Percentiles rank a stretch among this genome's conserved stretches.
phyloP scores from a whole-genome alignment of 1,284 basidiomycete species.

The Trametes sp. region DNA sequence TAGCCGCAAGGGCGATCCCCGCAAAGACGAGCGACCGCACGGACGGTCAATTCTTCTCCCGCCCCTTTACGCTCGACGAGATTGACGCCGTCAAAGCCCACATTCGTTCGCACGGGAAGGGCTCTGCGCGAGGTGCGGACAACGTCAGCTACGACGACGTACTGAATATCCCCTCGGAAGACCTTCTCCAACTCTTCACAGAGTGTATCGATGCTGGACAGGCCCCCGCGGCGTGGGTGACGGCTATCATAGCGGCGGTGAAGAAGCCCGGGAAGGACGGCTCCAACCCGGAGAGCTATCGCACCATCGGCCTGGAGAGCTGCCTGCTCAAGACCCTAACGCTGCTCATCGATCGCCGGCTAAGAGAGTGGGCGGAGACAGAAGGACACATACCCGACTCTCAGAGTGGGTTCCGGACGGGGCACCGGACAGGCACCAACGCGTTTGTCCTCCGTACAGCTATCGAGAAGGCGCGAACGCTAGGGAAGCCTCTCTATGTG shows the following conservation, averaged over 20 bases:
- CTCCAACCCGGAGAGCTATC: conserved; percentile 36
- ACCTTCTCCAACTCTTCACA: conserved; percentile 29
- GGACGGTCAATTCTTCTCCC: conserved; percentile 23
- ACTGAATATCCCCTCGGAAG: conserved; percentile 26
- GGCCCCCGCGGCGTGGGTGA: conserved; percentile 35
- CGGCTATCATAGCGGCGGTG: conserved; percentile 36
- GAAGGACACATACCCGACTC: conserved; percentile 27
- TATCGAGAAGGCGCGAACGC: conserved; percentile 35
- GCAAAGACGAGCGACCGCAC: conserved; percentile 1
- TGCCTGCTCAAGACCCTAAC: conserved; percentile 44
- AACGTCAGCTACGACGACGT: conserved; percentile 22
- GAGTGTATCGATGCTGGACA: conserved; percentile 29
- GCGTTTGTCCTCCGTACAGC: conserved; percentile 37
- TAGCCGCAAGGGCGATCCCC: neutral
- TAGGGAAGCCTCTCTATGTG: conserved; percentile 34
- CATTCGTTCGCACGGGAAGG: conserved; percentile 5
- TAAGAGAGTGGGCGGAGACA: conserved; percentile 31
- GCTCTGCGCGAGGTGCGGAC: conserved; percentile 29
- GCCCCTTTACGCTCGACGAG: conserved; percentile 29
- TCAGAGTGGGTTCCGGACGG: conserved; percentile 38
- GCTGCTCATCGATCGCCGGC: conserved; percentile 32
- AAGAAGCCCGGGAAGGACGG: conserved; percentile 34
- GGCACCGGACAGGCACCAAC: conserved; percentile 37
- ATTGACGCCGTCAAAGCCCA: conserved; percentile 27
- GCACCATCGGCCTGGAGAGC: conserved; percentile 43